Percentiles rank a stretch among this genome's conserved stretches.
Conservation (phyloP, 352 stramenopile species). For the Pythium catenulatum region DNA sequence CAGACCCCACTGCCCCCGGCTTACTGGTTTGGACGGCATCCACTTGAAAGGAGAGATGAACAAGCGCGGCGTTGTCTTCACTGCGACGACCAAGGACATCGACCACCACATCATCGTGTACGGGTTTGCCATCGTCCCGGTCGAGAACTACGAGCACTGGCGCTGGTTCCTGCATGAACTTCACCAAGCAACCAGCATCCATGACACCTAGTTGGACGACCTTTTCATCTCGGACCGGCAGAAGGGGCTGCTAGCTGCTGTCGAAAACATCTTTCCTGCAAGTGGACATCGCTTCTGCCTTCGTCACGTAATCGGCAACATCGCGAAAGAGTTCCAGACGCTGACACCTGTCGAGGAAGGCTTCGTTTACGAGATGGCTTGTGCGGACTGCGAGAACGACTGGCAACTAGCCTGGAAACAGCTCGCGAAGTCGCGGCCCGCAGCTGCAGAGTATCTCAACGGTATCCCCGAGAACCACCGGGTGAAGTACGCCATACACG, state of each 20-base stretch:
- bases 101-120: conserved; percentile 44
- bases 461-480: conserved; percentile 8
- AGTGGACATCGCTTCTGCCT: conserved; percentile 22
- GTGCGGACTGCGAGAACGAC: conserved; percentile 24
- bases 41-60: conserved; percentile 64
- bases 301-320: conserved; percentile 26
- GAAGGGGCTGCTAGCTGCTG: conserved; percentile 4
- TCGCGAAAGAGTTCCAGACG: not conserved
- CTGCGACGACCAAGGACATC: conserved; percentile 55
- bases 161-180: conserved; percentile 25
- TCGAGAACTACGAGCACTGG: conserved; percentile 61
- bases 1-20: not conserved
- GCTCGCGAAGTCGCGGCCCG: not conserved
- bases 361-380: conserved; percentile 20
- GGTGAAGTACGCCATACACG: conserved; percentile 29
- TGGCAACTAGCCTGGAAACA: not conserved
- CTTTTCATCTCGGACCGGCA: conserved; percentile 15
- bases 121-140: conserved; percentile 29
- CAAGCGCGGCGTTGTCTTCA: conserved; percentile 36
- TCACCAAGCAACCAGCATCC: not conserved
- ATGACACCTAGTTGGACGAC: not conserved
- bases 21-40: conserved; percentile 41
- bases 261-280: not conserved
- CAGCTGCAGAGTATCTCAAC: not conserved
- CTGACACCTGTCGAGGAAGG: not conserved